phyloP scores from a whole-genome alignment of 2,329 filamentous ascomycete species.

The Allantophomopsis cytisporea region DNA sequence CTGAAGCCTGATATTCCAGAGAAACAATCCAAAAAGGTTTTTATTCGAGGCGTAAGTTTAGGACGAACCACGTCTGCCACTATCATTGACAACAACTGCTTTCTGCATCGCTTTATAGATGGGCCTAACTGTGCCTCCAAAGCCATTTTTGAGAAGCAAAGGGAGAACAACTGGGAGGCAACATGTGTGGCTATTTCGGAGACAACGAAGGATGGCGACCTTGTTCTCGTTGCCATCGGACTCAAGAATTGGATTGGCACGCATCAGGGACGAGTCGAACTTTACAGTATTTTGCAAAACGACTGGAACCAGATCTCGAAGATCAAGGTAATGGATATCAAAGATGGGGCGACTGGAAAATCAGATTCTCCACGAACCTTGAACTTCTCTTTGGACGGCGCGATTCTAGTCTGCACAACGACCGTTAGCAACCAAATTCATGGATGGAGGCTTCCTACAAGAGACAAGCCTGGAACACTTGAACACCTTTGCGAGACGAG shows the following conservation, averaged over 20 bases:
- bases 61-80: background rate
- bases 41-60: background rate
- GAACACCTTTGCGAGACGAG: background rate
- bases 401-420: background rate
- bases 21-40: background rate
- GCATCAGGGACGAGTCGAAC: background rate
- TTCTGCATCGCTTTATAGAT: background rate
- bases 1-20: background rate
- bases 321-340: background rate
- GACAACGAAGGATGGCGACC: background rate
- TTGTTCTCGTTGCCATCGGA: background rate
- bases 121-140: background rate
- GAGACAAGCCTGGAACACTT: background rate
- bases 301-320: background rate
- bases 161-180: background rate
- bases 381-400: background rate
- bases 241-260: background rate
- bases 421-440: background rate
- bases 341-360: background rate
- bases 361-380: background rate
- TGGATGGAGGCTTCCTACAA: background rate
- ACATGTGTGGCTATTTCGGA: background rate
- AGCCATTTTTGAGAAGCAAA: background rate
- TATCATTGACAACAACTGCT: background rate
- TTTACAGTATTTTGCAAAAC: background rate